Conservation (phyloP, 768 basidiomycete species). For the Tricholoma saponaceum region DNA sequence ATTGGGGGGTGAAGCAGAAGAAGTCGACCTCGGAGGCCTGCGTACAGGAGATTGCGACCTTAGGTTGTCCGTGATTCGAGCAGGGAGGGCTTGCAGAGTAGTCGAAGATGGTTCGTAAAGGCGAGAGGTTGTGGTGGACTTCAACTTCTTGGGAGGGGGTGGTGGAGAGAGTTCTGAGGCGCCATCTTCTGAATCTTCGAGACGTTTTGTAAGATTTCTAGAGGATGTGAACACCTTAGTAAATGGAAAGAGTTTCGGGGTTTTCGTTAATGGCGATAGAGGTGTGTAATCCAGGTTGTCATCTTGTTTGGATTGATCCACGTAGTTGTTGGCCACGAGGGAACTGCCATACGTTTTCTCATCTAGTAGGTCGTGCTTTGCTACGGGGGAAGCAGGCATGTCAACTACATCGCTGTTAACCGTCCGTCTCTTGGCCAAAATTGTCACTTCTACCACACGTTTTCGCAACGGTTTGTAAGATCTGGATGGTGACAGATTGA, state of each 20-base stretch:
- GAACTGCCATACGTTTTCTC: not conserved
- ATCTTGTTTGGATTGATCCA: not conserved
- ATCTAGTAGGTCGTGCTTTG: not conserved
- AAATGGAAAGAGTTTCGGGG: not conserved
- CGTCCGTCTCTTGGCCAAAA: not conserved
- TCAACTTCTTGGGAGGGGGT: not conserved
- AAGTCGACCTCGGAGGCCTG: not conserved
- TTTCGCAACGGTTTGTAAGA: not conserved
- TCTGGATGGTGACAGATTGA: conserved; percentile 18
- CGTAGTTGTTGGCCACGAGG: not conserved
- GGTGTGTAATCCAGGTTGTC: not conserved
- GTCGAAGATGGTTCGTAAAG: not conserved
- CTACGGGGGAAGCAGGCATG: not conserved
- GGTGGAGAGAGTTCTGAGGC: not conserved
- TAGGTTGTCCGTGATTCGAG: not conserved
- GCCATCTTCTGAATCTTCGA: not conserved
- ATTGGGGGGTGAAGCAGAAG: conserved; percentile 2
- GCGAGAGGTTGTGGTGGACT: not conserved
- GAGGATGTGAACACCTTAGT: not conserved
- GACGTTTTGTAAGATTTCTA: not conserved
- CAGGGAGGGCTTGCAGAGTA: not conserved
- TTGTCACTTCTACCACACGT: not conserved
- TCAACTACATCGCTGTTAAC: not conserved
- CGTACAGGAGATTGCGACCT: not conserved
- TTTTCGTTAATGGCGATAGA: not conserved